These are phyloP conservation scores for Tolypocladium tropicale DNA, from an alignment of 2,329 filamentous ascomycete species.

Conservation along the genomic window DNA sequence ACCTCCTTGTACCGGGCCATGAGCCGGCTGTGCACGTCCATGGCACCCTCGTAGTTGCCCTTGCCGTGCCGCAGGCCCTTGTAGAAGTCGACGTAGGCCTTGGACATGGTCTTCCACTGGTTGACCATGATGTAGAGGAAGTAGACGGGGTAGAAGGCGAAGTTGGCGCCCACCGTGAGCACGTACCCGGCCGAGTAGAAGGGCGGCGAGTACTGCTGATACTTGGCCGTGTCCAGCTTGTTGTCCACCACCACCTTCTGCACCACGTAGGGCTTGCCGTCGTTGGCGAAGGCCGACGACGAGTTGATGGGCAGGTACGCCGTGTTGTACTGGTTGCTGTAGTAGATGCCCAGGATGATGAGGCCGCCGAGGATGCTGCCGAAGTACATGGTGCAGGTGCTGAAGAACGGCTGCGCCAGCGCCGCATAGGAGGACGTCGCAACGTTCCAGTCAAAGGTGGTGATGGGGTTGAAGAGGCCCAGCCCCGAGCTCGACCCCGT, in stretches of 20 bases:
- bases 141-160: constrained; percentile 32
- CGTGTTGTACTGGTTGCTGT: constrained; percentile 31
- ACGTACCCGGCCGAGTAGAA: constrained; percentile 33
- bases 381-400: constrained; percentile 25
- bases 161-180: constrained; percentile 29
- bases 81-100: constrained; percentile 28
- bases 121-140: constrained; percentile 32
- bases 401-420: constrained; percentile 26
- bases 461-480: constrained; percentile 23
- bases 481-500: constrained; percentile 32
- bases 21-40: constrained; percentile 28
- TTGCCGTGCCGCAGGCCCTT: constrained; percentile 26
- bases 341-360: constrained; percentile 30
- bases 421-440: constrained; percentile 26
- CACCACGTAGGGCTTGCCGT: constrained; percentile 23
- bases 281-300: constrained; percentile 29
- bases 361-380: constrained; percentile 23
- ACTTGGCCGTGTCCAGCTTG: constrained; percentile 24
- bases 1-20: constrained; percentile 33
- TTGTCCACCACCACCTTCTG: constrained; percentile 26
- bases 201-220: constrained; percentile 32
- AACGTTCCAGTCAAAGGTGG: constrained; percentile 31
- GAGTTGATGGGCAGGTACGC: constrained; percentile 37
- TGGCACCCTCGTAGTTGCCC: constrained; percentile 28
- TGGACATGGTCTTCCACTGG: constrained; percentile 14